Conservation (phyloP, 768 basidiomycete genomes). For the Phanerochaete sordida region DNA sequence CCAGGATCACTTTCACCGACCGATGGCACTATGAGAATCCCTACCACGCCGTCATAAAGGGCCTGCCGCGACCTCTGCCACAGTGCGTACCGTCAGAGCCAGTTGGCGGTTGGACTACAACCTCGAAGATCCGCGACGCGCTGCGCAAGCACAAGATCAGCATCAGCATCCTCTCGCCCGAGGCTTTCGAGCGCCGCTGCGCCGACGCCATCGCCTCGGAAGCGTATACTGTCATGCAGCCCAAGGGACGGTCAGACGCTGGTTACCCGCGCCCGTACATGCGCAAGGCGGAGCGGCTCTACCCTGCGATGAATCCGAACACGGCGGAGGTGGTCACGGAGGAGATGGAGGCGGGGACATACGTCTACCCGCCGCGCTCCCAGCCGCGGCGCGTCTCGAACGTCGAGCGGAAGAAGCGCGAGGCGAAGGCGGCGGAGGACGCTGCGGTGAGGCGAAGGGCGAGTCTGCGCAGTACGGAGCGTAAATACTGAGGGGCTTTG, state of each 20-base stretch:
- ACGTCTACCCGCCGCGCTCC: neutral
- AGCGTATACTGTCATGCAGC: neutral
- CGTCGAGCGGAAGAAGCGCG: neutral
- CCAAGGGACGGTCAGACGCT: neutral
- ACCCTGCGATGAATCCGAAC: neutral
- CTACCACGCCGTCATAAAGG: neutral
- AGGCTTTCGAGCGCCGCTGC: neutral
- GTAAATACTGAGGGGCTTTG: no score
- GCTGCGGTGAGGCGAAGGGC: neutral
- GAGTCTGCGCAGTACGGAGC: neutral
- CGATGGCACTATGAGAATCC: neutral
- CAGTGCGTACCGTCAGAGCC: neutral
- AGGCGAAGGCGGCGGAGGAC: neutral
- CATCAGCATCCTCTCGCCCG: neutral
- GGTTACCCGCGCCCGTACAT: neutral
- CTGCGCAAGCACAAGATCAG: neutral
- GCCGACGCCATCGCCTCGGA: neutral
- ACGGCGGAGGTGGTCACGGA: neutral
- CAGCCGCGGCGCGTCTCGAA: neutral
- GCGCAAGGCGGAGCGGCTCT: neutral
- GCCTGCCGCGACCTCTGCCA: neutral
- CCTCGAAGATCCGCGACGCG: no score
- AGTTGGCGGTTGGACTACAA: neutral
- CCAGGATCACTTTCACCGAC: neutral
- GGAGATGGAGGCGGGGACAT: neutral